Percentiles rank a stretch among this genome's conserved stretches.
These are phyloP conservation scores for Hirschioporus abietinus DNA, from an alignment of 768 basidiomycete genomes.

Conservation along the genomic window DNA sequence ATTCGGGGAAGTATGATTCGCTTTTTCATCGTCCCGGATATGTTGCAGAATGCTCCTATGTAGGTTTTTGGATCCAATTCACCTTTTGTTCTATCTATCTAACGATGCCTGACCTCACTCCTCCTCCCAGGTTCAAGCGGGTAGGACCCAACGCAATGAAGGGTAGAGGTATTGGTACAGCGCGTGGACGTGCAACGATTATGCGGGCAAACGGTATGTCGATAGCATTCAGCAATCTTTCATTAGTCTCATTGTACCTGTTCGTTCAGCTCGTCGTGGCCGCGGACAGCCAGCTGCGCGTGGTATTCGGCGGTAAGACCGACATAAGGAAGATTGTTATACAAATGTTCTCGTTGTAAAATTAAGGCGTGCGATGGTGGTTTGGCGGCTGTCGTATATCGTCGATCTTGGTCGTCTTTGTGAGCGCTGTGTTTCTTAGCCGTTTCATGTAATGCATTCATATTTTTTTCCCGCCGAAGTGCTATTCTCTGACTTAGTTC, in stretches of 20 bases:
- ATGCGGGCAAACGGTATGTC: conserved; percentile 74
- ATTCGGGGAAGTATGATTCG: conserved; percentile 97
- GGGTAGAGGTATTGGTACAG: conserved; percentile 98
- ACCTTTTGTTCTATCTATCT: background rate
- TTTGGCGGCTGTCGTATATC: conserved; percentile 11
- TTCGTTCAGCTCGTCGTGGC: conserved; percentile 70
- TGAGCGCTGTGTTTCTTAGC: conserved; percentile 4
- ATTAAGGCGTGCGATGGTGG: conserved; percentile 13
- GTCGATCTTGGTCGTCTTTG: conserved; percentile 6
- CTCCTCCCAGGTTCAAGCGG: conserved; percentile 83
- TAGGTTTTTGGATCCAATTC: conserved; percentile 35
- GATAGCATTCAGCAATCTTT: conserved; percentile 12
- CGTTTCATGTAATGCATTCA: conserved; percentile 2
- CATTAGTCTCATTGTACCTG: conserved; percentile 7
- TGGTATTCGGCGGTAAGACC: conserved; percentile 71
- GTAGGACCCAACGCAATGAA: conserved; percentile 98
- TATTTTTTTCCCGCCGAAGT: background rate
- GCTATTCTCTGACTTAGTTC: background rate
- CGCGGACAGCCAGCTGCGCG: conserved; percentile 73
- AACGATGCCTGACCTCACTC: background rate
- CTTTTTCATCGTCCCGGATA: conserved; percentile 99
- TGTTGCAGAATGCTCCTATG: conserved; percentile 99
- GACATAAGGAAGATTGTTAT: conserved; percentile 7
- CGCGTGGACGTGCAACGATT: conserved; percentile 96
- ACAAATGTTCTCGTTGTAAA: conserved; percentile 4